Percentiles rank a stretch among this genome's conserved stretches.
These are phyloP conservation scores for Sugiyamaella chiloensis DNA, from an alignment of 805 yeast genomes.

Conservation along the genomic window DNA sequence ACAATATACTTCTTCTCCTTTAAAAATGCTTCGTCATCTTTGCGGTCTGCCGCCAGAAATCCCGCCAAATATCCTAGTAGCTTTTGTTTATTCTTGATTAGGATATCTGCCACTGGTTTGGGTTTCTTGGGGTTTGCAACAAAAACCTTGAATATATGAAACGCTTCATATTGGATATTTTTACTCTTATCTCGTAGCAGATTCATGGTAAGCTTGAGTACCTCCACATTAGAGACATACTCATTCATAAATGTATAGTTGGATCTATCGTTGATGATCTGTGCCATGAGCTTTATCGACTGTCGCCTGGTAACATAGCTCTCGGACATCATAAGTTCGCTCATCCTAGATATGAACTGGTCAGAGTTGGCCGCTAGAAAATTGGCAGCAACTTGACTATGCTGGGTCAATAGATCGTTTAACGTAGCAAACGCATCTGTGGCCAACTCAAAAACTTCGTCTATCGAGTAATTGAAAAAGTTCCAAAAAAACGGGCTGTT, in stretches of 20 bases:
- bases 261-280: conserved; percentile 64
- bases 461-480: conserved; percentile 72
- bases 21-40: conserved; percentile 61
- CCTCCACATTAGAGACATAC: conserved; percentile 78
- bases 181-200: conserved; percentile 83
- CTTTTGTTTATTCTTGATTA: conserved; percentile 78
- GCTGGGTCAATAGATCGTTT: conserved; percentile 66
- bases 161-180: conserved; percentile 85
- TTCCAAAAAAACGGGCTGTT: conserved; percentile 70
- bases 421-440: conserved; percentile 81
- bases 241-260: conserved; percentile 69
- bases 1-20: conserved; percentile 82
- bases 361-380: conserved; percentile 61
- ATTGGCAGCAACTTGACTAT: conserved; percentile 64
- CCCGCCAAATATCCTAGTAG: conserved; percentile 64
- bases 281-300: conserved; percentile 68
- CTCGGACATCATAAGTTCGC: conserved; percentile 65
- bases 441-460: conserved; percentile 80
- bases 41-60: conserved; percentile 54
- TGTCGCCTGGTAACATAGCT: conserved; percentile 94
- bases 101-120: conserved; percentile 72
- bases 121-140: conserved; percentile 94
- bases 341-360: conserved; percentile 59
- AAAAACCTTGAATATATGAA: conserved; percentile 89
- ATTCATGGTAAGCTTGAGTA: conserved; percentile 82